Evolutionary conservation across 2,329 filamentous ascomycete genomes (phyloP).

Genomic region (Claviceps purpurea): DNA sequence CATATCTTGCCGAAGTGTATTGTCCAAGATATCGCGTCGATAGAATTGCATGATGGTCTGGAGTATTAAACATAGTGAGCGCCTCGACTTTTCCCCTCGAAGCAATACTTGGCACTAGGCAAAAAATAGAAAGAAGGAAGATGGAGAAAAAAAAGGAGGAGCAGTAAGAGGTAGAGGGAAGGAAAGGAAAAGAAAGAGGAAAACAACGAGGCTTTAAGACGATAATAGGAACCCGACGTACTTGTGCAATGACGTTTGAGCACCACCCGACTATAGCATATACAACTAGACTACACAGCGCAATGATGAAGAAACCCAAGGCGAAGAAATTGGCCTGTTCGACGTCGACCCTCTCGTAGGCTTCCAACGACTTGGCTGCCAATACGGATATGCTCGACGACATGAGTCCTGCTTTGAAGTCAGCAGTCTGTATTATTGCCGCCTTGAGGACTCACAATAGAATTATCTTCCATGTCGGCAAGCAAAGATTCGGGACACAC

Average conservation of each 20-base stretch:
- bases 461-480: neutral
- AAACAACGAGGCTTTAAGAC: too few species aligned
- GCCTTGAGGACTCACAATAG: too few species aligned
- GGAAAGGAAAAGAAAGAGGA: too few species aligned
- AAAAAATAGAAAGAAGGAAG: too few species aligned
- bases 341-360: slow-evolving; percentile 17
- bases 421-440: neutral
- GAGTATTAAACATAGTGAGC: neutral
- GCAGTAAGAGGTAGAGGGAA: neutral
- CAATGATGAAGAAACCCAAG: slow-evolving; percentile 43
- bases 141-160: neutral
- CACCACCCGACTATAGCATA: slow-evolving; percentile 27
- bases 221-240: slow-evolving; percentile 3
- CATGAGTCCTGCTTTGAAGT: slow-evolving; percentile 18
- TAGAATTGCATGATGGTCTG: slow-evolving; percentile 20
- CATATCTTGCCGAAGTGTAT: slow-evolving; percentile 42
- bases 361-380: slow-evolving; percentile 26
- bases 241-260: slow-evolving; percentile 23
- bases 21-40: slow-evolving; percentile 30
- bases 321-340: slow-evolving; percentile 35
- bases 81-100: neutral
- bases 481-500: neutral
- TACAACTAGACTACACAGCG: slow-evolving; percentile 29
- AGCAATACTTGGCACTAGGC: too few species aligned
- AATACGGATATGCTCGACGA: slow-evolving; percentile 26